phyloP scores from a whole-genome alignment of 2,329 filamentous ascomycete species.

The Talaromyces sp. region DNA sequence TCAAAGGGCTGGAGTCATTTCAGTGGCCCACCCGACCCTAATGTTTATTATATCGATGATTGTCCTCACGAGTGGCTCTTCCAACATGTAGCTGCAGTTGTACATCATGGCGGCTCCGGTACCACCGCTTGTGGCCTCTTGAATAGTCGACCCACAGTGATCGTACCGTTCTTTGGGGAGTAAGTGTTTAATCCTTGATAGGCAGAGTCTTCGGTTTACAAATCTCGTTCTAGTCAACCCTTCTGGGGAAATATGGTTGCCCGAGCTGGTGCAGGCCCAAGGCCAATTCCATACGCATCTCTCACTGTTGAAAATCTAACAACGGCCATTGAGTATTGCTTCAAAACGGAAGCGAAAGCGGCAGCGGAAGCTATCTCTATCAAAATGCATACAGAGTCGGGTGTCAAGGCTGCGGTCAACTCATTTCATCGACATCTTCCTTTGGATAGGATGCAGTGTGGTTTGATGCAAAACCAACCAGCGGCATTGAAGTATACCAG shows the following conservation, averaged over 20 bases:
- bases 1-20: constrained; percentile 59
- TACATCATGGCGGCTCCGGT: constrained; percentile 64
- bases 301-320: constrained; percentile 51
- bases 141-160: constrained; percentile 55
- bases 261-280: constrained; percentile 52
- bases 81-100: constrained; percentile 56
- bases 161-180: constrained; percentile 63
- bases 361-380: constrained; percentile 40
- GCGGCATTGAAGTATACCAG: constrained; percentile 27
- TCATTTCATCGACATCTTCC: constrained; percentile 48
- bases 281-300: constrained; percentile 50
- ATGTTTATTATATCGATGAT: constrained; percentile 57
- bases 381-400: constrained; percentile 48
- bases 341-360: constrained; percentile 40
- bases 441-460: constrained; percentile 28
- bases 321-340: constrained; percentile 49
- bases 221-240: constrained; percentile 44
- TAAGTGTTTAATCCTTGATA: constrained; percentile 11
- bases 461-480: constrained; percentile 26
- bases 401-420: constrained; percentile 45
- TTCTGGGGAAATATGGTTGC: constrained; percentile 60
- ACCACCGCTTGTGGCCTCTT: constrained; percentile 60
- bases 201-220: not conserved
- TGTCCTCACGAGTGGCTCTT: constrained; percentile 65
- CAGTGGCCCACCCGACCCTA: constrained; percentile 35